Percentiles rank a stretch among this genome's conserved stretches.
Evolutionary conservation across 441 rosid species (phyloP).

Genomic region (Lepidium campestre): DNA sequence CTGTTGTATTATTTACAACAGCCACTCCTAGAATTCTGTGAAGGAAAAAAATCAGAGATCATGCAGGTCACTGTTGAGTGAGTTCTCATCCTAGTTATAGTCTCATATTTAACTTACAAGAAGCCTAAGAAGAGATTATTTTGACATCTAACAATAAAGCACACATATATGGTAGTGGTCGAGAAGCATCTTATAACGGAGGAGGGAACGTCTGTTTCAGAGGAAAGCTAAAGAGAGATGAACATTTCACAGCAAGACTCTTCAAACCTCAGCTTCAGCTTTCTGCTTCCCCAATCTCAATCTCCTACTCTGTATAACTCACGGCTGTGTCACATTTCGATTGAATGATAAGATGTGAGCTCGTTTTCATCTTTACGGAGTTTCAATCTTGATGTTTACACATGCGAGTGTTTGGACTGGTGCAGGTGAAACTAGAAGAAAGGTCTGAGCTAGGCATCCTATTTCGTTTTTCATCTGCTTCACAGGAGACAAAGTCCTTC

Average conservation of each 20-base stretch:
- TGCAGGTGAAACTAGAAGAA: conserved; percentile 61
- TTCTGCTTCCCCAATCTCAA: conserved; percentile 36
- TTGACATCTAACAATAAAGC: background rate
- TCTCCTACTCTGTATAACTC: conserved; percentile 54
- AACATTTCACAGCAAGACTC: conserved; percentile 46
- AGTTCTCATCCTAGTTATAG: conserved; percentile 29
- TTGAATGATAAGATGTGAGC: background rate
- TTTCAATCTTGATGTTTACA: background rate
- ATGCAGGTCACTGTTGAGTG: conserved; percentile 60
- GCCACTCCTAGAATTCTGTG: conserved; percentile 45
- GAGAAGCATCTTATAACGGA: conserved; percentile 63
- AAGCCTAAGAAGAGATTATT: background rate
- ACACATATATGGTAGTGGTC: conserved; percentile 33
- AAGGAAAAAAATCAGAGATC: conserved; percentile 24
- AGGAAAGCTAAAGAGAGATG: conserved; percentile 53
- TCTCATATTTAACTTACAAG: background rate
- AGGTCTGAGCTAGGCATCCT: conserved; percentile 50
- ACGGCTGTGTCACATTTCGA: background rate
- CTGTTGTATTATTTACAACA: conserved; percentile 4
- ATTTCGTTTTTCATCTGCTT: conserved; percentile 45
- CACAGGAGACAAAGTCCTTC: conserved; percentile 26
- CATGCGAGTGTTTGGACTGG: background rate
- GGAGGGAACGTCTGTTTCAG: conserved; percentile 69
- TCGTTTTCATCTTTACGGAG: background rate
- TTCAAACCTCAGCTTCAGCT: conserved; percentile 50